phyloP scores from a whole-genome alignment of 805 yeast species.

The Phaffomyces thermotolerans region DNA sequence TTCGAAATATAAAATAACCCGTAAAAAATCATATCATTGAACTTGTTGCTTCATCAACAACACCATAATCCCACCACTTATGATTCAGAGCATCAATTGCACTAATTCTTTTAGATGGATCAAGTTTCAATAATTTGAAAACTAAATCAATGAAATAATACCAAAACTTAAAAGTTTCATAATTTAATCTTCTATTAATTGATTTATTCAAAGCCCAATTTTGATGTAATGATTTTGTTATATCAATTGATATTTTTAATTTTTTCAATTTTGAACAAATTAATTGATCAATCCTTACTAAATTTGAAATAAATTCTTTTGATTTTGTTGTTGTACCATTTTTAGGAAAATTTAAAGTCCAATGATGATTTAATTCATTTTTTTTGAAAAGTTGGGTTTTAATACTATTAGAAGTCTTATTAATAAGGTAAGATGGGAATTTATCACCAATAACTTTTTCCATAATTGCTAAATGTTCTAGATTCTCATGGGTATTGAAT shows the following conservation, averaged over 20 bases:
- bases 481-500: conserved; percentile 90
- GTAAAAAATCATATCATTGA: background rate
- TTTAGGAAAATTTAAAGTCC: conserved; percentile 32
- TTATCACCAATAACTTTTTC: conserved; percentile 61
- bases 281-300: conserved; percentile 37
- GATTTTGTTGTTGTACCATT: conserved; percentile 32
- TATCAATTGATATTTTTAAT: conserved; percentile 20
- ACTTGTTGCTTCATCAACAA: conserved; percentile 42
- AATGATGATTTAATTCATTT: conserved; percentile 4
- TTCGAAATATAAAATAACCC: background rate
- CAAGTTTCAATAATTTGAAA: conserved; percentile 57
- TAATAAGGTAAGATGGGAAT: conserved; percentile 33
- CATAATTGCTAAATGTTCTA: conserved; percentile 94
- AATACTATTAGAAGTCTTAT: conserved; percentile 14
- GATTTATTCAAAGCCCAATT: conserved; percentile 20
- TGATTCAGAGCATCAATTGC: conserved; percentile 74
- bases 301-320: conserved; percentile 30
- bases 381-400: conserved; percentile 11
- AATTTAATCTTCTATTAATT: conserved; percentile 33
- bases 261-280: conserved; percentile 30
- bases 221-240: conserved; percentile 13
- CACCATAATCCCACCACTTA: conserved; percentile 70
- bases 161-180: conserved; percentile 76
- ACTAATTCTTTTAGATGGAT: conserved; percentile 64
- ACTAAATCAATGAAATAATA: conserved; percentile 68